Base-by-base conservation (phyloP, 1,284 basidiomycete species). In the Coriolopsis trogii region DNA sequence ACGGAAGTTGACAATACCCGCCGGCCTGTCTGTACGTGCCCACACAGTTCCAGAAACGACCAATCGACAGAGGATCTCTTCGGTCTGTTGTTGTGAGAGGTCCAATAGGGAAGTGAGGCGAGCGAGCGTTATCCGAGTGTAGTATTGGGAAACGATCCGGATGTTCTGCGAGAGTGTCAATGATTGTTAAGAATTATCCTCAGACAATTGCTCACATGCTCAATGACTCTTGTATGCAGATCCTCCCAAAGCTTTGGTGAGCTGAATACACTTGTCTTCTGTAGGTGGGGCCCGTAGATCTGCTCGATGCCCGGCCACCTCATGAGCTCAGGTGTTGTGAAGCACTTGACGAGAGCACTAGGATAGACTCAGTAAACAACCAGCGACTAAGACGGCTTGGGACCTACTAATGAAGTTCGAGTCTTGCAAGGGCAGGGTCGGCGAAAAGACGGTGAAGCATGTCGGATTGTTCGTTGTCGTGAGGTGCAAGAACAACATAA, bases 381-480 rank as follows among this genome's bases (percentile, higher is more conserved):
- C 29, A 50, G 41, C 29, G 24, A 6, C 12, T 21, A 28, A 37
- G 8, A 16, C 25, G 28, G 16, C 2, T 9, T 12, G 5, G 16
- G 6, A 75, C 93, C 60, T 64, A 97, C 95, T 89, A 89, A 66
- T 97, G 91, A 46, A 95, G 80, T 47, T 93, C 87, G 36, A 96
- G 79, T 65, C 89, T 91, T 53, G 82, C 75, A 38, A 98, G 72
- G 31, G 86, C 87, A 42, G 91, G 79, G 70, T 96, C 84, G 50
- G 78, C 76, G 65, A 85, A 93, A 24, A 97, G 78, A 63, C 94
- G 89, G 64, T 98, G 88, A 47, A 99, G 77, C 85, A 99, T 93
- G 69, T 99, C 95, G 13, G 87, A 93, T 72, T 99, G 97, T 71
- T 99, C 97, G 69, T 99, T 98, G 71, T 90, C 91, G 69, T 97